Base-by-base conservation (phyloP, 2,329 filamentous ascomycete species). In the Alternaria alternata region DNA sequence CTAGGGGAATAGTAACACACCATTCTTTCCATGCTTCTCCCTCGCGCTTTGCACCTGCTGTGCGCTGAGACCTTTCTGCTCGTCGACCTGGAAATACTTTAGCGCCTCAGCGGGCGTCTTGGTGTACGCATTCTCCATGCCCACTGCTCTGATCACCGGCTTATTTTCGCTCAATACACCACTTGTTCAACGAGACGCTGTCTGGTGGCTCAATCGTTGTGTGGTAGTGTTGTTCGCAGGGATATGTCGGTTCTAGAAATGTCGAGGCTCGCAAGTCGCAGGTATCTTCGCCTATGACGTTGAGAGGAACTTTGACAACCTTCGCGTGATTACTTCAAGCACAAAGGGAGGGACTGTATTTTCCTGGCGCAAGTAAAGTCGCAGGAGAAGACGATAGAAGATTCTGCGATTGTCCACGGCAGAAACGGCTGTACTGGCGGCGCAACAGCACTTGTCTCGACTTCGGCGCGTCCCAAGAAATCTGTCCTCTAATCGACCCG, bases 41-140 rank as follows among this genome's bases (percentile, higher is more conserved):
- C 81, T 78, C 59, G 78, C 76, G 58, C 78, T 74, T 47, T 75
- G 54, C 9, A 86, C 84, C 70, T 85, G 83, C 51, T 78, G 71
- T 56, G 81, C 79, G 36, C 83, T 83, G 24, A 88, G 74, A 60
- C 86, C 86, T 52, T 78, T 74, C 47, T 79, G 69, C 74, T 87
- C 83, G 22, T 79, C 76, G 55, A 86, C 84, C 64, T 80, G 68
- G 72, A 87, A 87, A 64, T 85, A 78, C 63, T 79, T 77, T 64
- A 87, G 81, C 71, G 81, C 81, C 67, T 87, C 82, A 48, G 77
- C 75, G 51, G 82, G 77, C 63, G 83, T 80, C 69, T 77, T 79
- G 43, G 82, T 78, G 70, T 83, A 87, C 38, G 85, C 81, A 73
- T 83, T 81, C 69, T 87, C 85, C 85, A 87, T 87, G 57, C 68